phyloP scores from a whole-genome alignment of 345 rosid species.

The Eucalyptus tenuipes region DNA sequence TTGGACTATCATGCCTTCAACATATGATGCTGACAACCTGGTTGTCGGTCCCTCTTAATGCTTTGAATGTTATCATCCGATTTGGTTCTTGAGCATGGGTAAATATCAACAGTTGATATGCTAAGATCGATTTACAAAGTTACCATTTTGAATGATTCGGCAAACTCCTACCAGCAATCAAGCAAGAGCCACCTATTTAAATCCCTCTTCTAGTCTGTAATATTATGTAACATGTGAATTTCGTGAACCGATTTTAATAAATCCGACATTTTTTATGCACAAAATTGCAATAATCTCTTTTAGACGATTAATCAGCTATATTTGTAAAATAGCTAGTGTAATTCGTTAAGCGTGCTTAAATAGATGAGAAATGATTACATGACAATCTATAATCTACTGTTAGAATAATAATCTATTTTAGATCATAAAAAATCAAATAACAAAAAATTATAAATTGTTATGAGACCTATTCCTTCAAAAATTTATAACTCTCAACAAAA shows the following conservation, averaged over 20 bases:
- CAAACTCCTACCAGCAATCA: background rate
- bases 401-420: no score
- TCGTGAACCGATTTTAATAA: background rate
- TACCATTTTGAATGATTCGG: background rate
- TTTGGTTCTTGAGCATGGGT: background rate
- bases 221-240: background rate
- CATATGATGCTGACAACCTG: rapidly evolving
- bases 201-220: background rate
- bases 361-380: background rate
- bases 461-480: no score
- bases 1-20: background rate
- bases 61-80: background rate
- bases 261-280: background rate
- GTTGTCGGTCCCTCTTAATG: background rate
- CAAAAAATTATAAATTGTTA: no score
- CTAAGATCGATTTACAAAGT: background rate
- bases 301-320: background rate
- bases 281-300: background rate
- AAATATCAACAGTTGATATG: background rate
- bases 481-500: no score
- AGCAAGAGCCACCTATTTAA: background rate
- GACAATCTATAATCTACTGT: no score
- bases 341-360: background rate
- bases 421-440: no score
- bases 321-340: background rate